Conservation (phyloP, 192 early-diverging fungal species). For the Coemansia sp. region DNA sequence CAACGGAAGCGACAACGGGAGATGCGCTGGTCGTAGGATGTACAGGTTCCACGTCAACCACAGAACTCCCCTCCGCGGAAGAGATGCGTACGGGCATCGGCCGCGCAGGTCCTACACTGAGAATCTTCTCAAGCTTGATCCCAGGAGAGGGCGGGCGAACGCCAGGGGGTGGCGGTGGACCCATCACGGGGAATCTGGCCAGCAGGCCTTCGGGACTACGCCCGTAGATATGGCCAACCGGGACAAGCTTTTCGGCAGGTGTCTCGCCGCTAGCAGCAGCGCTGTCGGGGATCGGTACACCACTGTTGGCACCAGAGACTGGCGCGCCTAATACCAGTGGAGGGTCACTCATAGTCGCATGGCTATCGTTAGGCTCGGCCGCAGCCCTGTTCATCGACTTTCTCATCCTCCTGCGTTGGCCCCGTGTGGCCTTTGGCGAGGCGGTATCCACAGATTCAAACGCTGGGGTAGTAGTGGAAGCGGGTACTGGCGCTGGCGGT, state of each 20-base stretch:
- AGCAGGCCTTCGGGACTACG: neutral
- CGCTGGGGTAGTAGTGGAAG: neutral
- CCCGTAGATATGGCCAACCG: neutral
- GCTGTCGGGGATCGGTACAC: neutral
- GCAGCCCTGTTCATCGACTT: neutral
- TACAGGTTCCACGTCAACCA: neutral
- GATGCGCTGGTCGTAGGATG: neutral
- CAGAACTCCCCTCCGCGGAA: neutral
- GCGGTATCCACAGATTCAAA: neutral
- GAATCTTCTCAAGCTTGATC: neutral
- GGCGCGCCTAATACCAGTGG: neutral
- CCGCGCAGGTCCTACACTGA: neutral
- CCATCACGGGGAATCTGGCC: neutral
- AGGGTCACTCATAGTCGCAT: neutral
- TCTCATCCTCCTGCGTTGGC: slow-evolving; percentile 6
- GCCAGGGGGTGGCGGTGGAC: neutral
- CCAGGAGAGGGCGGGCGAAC: neutral
- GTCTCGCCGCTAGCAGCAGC: neutral
- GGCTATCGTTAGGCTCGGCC: neutral
- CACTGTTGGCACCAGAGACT: neutral
- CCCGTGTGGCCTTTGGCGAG: neutral
- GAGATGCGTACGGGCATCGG: neutral
- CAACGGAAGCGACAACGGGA: neutral
- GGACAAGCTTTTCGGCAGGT: neutral
- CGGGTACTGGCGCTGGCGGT: neutral